Conservation (phyloP, 306 rosid genomes). For the Oxytropis ochrocephala region DNA sequence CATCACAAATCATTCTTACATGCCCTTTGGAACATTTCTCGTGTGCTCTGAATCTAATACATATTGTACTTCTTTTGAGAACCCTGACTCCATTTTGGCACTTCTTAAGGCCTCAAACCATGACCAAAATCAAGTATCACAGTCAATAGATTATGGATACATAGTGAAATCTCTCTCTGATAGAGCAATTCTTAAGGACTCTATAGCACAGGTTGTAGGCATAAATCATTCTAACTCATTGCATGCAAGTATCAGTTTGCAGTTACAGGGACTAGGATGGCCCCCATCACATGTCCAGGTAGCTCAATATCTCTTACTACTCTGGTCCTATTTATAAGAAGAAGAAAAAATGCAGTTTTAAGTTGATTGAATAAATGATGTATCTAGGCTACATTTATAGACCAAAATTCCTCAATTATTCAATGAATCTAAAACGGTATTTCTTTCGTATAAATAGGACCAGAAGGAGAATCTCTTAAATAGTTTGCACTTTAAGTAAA, state of each 20-base stretch:
- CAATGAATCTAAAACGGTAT: no score
- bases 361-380: no score
- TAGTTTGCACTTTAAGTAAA: background rate
- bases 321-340: no score
- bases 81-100: conserved; percentile 28
- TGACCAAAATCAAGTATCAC: conserved; percentile 3
- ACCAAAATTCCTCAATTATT: no score
- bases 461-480: no score
- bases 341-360: no score
- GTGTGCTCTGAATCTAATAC: conserved; percentile 38
- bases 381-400: no score
- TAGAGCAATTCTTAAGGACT: conserved; percentile 16
- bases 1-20: background rate
- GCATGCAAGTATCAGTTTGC: conserved; percentile 27
- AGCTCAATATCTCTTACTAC: background rate
- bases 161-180: conserved; percentile 25
- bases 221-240: conserved; percentile 6
- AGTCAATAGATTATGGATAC: conserved; percentile 19
- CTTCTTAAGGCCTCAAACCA: conserved; percentile 1
- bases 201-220: background rate
- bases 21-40: conserved; percentile 67
- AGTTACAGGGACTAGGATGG: conserved; percentile 37
- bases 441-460: no score
- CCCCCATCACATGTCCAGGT: conserved; percentile 25
- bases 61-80: conserved; percentile 44